These are phyloP conservation scores for Picea glauca DNA, from an alignment of 75 land plant species.

Conservation along the genomic window DNA sequence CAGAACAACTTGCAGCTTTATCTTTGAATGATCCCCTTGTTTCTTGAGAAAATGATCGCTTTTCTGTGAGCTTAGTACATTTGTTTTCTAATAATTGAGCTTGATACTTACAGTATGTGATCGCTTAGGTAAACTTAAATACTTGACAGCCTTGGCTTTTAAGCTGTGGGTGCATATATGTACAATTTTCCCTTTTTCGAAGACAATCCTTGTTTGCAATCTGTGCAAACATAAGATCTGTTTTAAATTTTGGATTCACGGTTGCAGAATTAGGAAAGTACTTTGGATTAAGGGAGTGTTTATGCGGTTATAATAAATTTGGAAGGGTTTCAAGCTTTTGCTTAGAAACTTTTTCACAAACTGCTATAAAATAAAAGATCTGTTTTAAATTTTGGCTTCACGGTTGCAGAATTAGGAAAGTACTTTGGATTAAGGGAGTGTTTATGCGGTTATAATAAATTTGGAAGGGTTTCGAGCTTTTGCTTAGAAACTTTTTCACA, in stretches of 20 bases:
- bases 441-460: neutral
- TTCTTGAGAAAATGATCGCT: conserved; percentile 1
- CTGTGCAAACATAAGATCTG: neutral
- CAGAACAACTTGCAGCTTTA: conserved; percentile 54
- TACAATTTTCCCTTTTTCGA: neutral
- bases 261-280: neutral
- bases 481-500: neutral
- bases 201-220: neutral
- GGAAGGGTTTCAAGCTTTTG: neutral
- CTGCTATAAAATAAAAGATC: neutral
- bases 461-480: neutral
- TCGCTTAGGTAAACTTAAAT: neutral
- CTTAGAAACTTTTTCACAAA: neutral
- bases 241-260: neutral
- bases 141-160: neutral
- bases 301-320: neutral
- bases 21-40: conserved; percentile 48
- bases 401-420: neutral
- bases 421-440: neutral
- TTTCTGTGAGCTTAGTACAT: conserved; percentile 2
- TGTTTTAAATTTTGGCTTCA: neutral
- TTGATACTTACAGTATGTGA: neutral
- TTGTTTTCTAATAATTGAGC: neutral
- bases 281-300: neutral
- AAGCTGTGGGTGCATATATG: neutral